phyloP scores from a whole-genome alignment of 208 protist species.

The Leptomonas pyrrhocoris region DNA sequence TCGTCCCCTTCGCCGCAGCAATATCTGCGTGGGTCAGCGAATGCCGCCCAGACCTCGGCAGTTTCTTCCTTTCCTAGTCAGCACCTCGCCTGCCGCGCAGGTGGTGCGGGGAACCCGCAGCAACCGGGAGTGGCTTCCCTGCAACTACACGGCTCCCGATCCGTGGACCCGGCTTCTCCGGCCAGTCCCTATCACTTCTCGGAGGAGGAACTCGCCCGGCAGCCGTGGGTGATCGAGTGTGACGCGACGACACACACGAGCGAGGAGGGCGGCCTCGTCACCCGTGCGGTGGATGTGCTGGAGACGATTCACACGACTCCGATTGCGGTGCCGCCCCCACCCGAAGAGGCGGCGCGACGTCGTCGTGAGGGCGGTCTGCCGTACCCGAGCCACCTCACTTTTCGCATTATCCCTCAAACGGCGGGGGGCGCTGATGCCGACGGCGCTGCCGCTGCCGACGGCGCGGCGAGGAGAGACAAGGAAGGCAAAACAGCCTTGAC shows the following conservation, averaged over 20 bases:
- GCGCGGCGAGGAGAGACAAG: not conserved
- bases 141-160: not conserved
- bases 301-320: constrained; percentile 41
- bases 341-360: constrained; percentile 36
- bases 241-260: constrained; percentile 20
- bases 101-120: not conserved
- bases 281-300: constrained; percentile 16
- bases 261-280: constrained; percentile 7
- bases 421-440: not conserved
- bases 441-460: not conserved
- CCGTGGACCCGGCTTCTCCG: not conserved
- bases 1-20: not conserved
- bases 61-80: not conserved
- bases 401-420: constrained; percentile 25
- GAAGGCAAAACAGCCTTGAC: not conserved
- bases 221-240: not conserved
- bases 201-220: constrained; percentile 20
- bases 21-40: not conserved
- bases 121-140: not conserved
- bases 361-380: constrained; percentile 34
- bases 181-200: constrained; percentile 27
- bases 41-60: not conserved
- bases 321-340: constrained; percentile 19
- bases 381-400: constrained; percentile 52
- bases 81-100: not conserved